Evolutionary conservation across 108 stramenopile species (phyloP).

Genomic region (Nannochloropsis gaditana): DNA sequence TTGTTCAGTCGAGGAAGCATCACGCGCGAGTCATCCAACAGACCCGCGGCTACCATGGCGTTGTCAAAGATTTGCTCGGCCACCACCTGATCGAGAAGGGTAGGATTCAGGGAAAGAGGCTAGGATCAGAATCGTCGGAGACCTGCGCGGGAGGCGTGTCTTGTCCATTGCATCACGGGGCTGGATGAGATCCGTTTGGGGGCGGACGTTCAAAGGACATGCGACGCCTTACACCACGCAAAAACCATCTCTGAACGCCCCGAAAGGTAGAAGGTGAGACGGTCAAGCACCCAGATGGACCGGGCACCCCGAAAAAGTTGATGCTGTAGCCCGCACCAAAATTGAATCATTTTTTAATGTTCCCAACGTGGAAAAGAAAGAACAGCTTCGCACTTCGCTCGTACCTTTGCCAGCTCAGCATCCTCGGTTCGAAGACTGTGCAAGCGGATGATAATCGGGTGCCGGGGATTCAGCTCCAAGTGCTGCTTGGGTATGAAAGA

Average conservation of each 20-base stretch:
- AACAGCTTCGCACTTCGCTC: not conserved
- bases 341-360: too few species aligned
- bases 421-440: conserved; percentile 54
- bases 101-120: not conserved
- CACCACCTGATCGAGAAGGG: conserved; percentile 45
- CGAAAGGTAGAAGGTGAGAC: too few species aligned
- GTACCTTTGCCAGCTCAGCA: conserved; percentile 55
- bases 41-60: conserved; percentile 88
- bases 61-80: conserved; percentile 95
- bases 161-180: too few species aligned
- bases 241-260: too few species aligned
- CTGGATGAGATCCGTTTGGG: too few species aligned
- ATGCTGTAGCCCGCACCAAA: too few species aligned
- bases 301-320: too few species aligned
- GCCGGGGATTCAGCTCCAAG: conserved; percentile 90
- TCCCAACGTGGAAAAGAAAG: too few species aligned
- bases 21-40: conserved; percentile 84
- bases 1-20: conserved; percentile 91
- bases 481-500: conserved; percentile 76
- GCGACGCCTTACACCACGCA: too few species aligned
- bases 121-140: not conserved
- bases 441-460: conserved; percentile 80
- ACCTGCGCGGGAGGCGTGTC: too few species aligned
- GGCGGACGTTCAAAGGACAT: too few species aligned
- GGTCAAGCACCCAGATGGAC: too few species aligned